A percentile compares a stretch with the other conserved stretches of the same genome.
Evolutionary conservation across 345 rosid species (phyloP).

Genomic region (Turnera subulata): DNA sequence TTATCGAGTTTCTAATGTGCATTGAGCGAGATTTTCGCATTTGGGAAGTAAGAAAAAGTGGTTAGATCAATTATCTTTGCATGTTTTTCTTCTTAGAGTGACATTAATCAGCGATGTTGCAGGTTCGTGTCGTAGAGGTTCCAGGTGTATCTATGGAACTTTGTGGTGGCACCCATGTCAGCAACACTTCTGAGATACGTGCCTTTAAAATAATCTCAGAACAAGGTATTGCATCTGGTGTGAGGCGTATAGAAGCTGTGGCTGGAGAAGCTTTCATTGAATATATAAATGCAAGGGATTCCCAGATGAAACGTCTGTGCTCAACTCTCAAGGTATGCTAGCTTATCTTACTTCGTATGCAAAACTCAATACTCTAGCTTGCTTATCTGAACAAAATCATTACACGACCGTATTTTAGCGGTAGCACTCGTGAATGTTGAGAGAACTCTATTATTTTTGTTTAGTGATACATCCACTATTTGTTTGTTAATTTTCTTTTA

Average conservation of each 20-base stretch:
- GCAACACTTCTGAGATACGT: constrained; percentile 81
- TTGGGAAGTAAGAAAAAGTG: too few relatives aligned
- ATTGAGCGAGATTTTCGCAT: too few relatives aligned
- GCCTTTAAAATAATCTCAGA: constrained; percentile 91
- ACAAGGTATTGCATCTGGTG: constrained; percentile 96
- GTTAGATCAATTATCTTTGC: too few relatives aligned
- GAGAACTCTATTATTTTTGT: too few relatives aligned
- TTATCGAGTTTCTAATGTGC: too few relatives aligned
- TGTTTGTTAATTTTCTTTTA: too few relatives aligned
- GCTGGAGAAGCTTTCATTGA: constrained; percentile 94
- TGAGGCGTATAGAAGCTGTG: constrained; percentile 91
- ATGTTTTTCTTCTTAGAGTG: too few relatives aligned
- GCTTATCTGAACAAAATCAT: neutral
- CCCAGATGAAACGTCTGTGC: constrained; percentile 73
- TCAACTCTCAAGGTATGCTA: constrained; percentile 70
- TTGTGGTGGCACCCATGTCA: constrained; percentile 96
- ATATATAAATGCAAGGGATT: constrained; percentile 72
- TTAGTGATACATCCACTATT: too few relatives aligned
- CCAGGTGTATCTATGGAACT: constrained; percentile 99
- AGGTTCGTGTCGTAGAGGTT: constrained; percentile 99
- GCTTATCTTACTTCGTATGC: neutral
- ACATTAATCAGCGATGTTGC: constrained; percentile 4
- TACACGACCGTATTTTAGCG: too few relatives aligned
- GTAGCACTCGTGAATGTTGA: too few relatives aligned
- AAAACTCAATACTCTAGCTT: neutral